Conservation (phyloP, 768 basidiomycete species). For the Boletus subparvulus region DNA sequence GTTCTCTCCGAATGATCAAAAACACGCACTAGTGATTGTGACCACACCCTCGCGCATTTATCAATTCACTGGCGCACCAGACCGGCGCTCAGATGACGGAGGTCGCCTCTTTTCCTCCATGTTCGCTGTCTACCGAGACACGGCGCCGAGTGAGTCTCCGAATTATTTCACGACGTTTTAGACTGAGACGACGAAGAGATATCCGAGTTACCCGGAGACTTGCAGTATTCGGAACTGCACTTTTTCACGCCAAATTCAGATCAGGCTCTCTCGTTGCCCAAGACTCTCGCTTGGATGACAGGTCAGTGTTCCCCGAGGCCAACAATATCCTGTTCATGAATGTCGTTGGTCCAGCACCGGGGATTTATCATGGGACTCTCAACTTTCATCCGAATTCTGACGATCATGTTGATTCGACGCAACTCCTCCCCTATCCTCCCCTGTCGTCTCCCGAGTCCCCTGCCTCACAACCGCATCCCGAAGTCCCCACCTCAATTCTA, state of each 20-base stretch:
- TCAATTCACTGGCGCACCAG: slow-evolving; percentile 75
- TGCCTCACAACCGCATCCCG: slow-evolving; percentile 22
- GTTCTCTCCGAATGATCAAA: slow-evolving; percentile 62
- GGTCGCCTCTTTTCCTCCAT: slow-evolving; percentile 73
- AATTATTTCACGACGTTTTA: background rate
- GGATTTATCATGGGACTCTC: slow-evolving; percentile 82
- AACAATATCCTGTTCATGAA: slow-evolving; percentile 2
- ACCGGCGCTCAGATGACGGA: slow-evolving; percentile 69
- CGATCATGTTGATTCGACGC: slow-evolving; percentile 73
- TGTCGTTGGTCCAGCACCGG: slow-evolving; percentile 55
- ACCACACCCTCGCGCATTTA: slow-evolving; percentile 90
- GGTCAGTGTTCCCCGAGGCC: slow-evolving; percentile 43
- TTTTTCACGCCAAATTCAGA: slow-evolving; percentile 73
- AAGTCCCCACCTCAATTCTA: slow-evolving; percentile 71
- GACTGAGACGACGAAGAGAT: slow-evolving; percentile 60
- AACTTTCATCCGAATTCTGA: slow-evolving; percentile 69
- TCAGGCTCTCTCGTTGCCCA: slow-evolving; percentile 68
- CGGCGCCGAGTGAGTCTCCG: slow-evolving; percentile 67
- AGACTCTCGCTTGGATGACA: slow-evolving; percentile 87
- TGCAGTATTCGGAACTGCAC: slow-evolving; percentile 74
- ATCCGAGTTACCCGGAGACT: slow-evolving; percentile 82
- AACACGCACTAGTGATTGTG: slow-evolving; percentile 67
- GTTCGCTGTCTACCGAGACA: slow-evolving; percentile 73
- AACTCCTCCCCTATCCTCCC: slow-evolving; percentile 75
- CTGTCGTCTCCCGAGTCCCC: slow-evolving; percentile 29